Base-by-base conservation (phyloP, 73 alveolate genomes). In the Symbiodinium pilosum region DNA sequence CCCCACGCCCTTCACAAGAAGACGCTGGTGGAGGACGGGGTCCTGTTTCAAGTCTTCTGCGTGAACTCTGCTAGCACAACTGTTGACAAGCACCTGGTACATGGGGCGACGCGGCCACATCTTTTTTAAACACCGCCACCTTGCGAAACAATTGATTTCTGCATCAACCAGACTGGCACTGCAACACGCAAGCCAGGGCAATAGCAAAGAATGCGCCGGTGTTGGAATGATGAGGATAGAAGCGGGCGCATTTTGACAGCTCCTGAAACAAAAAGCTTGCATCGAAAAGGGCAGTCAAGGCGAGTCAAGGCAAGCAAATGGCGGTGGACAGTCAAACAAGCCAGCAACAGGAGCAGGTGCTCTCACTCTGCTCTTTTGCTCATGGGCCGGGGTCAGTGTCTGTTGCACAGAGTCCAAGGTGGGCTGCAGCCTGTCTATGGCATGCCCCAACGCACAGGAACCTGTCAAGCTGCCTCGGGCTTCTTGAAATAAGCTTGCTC, bases 401-500 rank as follows among this genome's bases (percentile, higher is more conserved):
- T n/a, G n/a, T n/a, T n/a, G n/a, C n/a, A n/a, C n/a, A n/a, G n/a
- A n/a, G n/a, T n/a, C n/a, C n/a, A n/a, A n/a, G n/a, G n/a, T n/a
- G n/a, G 21, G 14, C 59, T 47, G 6, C 59, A 47, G 59, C 59
- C 14, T 6, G 34, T 64, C 81, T 64, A 64, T 64, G 20, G 73
- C 73, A 26, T 14, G 73, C 32, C 73, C 26, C n/a, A n/a, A n/a
- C n/a, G n/a, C 73, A 64, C 81, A 64, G 38, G 38, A 38, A 64
- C 81, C 81, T 64, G 38, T 38, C 30, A 64, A 9, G 81, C 81
- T 38, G 81, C 81, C 81, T 64, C 81, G 12, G 81, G 81, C 71
- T 88, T 88, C 52, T 91, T 91, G 96, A 91, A 91, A 75, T 68
- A 91, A 5, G 96, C 88, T 39, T 91, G 96, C 40, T 91, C 32